These are phyloP conservation scores for Aureobasidium pullulans DNA, from an alignment of 2,329 filamentous ascomycete genomes.

Conservation along the genomic window DNA sequence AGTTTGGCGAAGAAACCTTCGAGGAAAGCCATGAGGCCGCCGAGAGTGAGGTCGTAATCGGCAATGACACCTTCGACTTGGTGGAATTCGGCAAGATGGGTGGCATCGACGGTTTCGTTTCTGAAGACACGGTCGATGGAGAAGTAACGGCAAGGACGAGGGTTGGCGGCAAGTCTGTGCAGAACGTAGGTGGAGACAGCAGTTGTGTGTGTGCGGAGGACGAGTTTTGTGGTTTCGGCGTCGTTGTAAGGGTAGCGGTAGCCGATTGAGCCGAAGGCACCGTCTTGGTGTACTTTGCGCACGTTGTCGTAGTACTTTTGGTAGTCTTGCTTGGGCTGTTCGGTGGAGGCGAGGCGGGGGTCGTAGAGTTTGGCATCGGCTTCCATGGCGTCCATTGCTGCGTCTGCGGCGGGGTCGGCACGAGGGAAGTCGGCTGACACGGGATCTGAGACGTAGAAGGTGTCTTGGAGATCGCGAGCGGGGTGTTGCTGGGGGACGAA, in stretches of 20 bases:
- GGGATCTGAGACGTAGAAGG: constrained; percentile 95
- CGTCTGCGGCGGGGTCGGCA: constrained; percentile 45
- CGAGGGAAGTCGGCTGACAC: constrained; percentile 61
- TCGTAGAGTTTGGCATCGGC: constrained; percentile 39
- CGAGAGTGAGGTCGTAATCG: constrained; percentile 86
- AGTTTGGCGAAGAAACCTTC: constrained; percentile 94
- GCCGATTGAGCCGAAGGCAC: constrained; percentile 89
- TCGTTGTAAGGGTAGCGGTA: constrained; percentile 92
- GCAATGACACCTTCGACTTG: constrained; percentile 98
- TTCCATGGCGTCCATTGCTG: constrained; percentile 43
- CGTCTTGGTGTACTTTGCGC: constrained; percentile 76
- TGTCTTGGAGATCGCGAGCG: constrained; percentile 93
- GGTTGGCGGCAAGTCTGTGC: constrained; percentile 76
- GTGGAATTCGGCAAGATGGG: constrained; percentile 95
- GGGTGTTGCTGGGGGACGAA: constrained; percentile 98
- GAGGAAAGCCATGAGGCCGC: constrained; percentile 90
- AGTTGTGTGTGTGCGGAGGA: constrained; percentile 93
- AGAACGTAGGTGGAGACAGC: constrained; percentile 86
- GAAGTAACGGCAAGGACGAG: constrained; percentile 89
- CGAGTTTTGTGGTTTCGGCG: constrained; percentile 77
- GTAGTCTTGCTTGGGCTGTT: constrained; percentile 51
- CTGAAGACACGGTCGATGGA: constrained; percentile 97
- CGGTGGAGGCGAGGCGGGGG: constrained; percentile 31
- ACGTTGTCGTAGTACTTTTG: constrained; percentile 84
- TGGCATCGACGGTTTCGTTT: constrained; percentile 95